A percentile compares a stretch with the other conserved stretches of the same genome.
Conservation (phyloP, 768 basidiomycete genomes). For the Asterophora parasitica region DNA sequence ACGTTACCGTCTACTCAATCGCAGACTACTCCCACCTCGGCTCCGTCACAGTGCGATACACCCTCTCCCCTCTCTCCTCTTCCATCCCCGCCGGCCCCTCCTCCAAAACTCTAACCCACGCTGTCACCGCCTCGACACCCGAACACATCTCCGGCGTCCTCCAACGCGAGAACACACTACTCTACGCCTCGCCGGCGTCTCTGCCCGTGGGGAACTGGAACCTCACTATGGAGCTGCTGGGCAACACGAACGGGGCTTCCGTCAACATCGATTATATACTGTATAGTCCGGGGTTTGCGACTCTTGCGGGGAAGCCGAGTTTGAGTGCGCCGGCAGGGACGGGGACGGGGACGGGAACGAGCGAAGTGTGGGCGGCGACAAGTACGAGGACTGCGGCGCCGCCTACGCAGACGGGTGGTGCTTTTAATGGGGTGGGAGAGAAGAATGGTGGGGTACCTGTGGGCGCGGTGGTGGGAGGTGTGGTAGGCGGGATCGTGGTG, state of each 20-base stretch:
- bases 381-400: neutral
- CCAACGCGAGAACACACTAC: constrained; percentile 20
- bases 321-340: neutral
- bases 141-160: constrained; percentile 17
- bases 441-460: neutral
- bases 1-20: constrained; percentile 22
- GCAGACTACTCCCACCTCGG: constrained; percentile 22
- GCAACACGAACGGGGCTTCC: constrained; percentile 17
- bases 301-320: constrained; percentile 3
- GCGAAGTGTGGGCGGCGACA: neutral
- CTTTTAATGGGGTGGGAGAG: neutral
- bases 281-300: constrained; percentile 20
- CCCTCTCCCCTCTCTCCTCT: constrained; percentile 5
- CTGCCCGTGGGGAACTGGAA: constrained; percentile 20
- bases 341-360: neutral
- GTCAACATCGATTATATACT: constrained; percentile 25
- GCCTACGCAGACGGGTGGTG: neutral
- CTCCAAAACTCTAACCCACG: constrained; percentile 16
- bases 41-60: constrained; percentile 18
- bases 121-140: constrained; percentile 16
- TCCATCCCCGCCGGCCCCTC: constrained; percentile 10
- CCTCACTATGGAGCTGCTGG: constrained; percentile 18
- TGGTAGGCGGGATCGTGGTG: neutral
- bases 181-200: constrained; percentile 18
- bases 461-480: constrained; percentile 11